Evolutionary conservation across 495 filamentous ascomycete species (phyloP).

Genomic region (Evernia prunastri): DNA sequence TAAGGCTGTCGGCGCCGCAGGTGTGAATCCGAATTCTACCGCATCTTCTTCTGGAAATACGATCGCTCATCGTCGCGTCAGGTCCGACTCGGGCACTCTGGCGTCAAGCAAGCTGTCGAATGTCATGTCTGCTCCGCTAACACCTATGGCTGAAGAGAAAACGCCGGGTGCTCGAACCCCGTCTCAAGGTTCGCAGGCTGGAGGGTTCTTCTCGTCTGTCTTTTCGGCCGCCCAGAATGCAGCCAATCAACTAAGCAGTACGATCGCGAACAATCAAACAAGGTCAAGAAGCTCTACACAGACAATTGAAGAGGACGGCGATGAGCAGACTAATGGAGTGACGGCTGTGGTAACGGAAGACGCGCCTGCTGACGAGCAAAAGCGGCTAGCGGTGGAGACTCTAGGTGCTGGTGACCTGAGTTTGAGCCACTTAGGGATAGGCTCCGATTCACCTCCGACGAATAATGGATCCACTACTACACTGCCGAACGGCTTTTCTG

Average conservation of each 20-base stretch:
- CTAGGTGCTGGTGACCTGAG: conserved; percentile 83
- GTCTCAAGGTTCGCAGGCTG: conserved; percentile 40
- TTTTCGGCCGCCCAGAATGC: conserved; percentile 93
- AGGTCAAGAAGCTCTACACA: conserved; percentile 35
- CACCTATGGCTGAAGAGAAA: conserved; percentile 65
- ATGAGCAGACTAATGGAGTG: conserved; percentile 24
- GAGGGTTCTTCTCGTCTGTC: conserved; percentile 86
- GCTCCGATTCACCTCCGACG: conserved; percentile 39
- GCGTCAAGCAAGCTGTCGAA: conserved; percentile 88
- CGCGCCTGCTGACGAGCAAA: conserved; percentile 41
- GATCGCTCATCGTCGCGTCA: conserved; percentile 65
- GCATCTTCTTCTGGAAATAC: conserved; percentile 56
- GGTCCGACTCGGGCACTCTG: conserved; percentile 58
- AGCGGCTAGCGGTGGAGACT: conserved; percentile 78
- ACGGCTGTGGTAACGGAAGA: conserved; percentile 26
- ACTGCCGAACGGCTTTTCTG: conserved; percentile 43
- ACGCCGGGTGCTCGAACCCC: conserved; percentile 38
- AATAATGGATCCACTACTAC: conserved; percentile 27
- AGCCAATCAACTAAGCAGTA: conserved; percentile 76
- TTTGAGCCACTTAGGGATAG: conserved; percentile 72
- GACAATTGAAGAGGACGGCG: conserved; percentile 27
- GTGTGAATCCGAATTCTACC: conserved; percentile 22
- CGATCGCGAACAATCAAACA: conserved; percentile 56
- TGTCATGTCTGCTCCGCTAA: conserved; percentile 62
- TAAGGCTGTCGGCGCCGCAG: conserved; percentile 10